These are phyloP conservation scores for Coniochaeta pulveracea DNA, from an alignment of 2,329 filamentous ascomycete species.

Conservation along the genomic window DNA sequence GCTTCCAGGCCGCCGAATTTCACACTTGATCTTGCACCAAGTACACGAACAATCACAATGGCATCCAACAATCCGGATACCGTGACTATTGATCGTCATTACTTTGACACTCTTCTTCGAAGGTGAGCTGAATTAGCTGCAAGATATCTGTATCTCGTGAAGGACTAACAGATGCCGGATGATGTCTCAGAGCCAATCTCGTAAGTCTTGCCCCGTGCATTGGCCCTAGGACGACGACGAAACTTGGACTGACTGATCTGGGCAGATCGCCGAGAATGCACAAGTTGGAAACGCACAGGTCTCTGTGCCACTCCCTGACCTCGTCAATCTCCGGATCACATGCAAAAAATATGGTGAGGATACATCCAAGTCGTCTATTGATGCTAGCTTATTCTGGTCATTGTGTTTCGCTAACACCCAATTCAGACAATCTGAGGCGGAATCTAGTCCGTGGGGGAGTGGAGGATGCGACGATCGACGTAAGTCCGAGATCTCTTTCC, in stretches of 20 bases:
- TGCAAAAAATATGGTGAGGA: constrained; percentile 43
- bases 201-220: not conserved
- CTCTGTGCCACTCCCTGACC: constrained; percentile 46
- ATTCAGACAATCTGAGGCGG: constrained; percentile 29
- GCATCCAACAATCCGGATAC: not conserved
- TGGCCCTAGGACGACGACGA: not conserved
- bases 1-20: no score
- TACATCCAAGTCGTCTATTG: not conserved
- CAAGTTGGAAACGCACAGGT: constrained; percentile 29
- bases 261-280: constrained; percentile 8
- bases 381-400: constrained; percentile 2
- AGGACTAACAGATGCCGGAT: not conserved
- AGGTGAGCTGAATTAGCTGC: constrained; percentile 32
- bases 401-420: constrained; percentile 6
- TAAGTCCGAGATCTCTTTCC: constrained; percentile 17
- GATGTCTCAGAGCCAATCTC: constrained; percentile 5
- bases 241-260: constrained; percentile 6
- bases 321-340: constrained; percentile 43
- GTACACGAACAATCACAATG: no score
- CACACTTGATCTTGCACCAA: no score
- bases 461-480: constrained; percentile 30
- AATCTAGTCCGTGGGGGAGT: constrained; percentile 39
- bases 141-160: not conserved
- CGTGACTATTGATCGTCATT: constrained; percentile 47
- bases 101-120: constrained; percentile 50